Base-by-base conservation (phyloP, 139 green algal species). In the Edaphochlamys debaryana region DNA sequence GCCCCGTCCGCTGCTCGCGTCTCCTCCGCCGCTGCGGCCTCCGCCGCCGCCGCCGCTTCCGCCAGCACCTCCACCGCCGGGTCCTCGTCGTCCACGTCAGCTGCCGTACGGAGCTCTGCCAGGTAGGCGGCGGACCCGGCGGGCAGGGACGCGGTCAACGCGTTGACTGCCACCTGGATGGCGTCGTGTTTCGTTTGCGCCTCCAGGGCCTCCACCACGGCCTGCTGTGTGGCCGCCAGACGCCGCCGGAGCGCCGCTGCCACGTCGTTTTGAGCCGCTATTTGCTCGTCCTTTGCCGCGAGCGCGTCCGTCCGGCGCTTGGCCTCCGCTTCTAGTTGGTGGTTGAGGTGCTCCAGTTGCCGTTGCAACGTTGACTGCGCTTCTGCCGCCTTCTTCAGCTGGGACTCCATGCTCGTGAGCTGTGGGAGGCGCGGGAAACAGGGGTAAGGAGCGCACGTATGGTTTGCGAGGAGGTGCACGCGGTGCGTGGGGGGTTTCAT, bases 161-260 rank as follows among this genome's bases (percentile, higher is more conserved):
- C 86, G 1, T 37, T 22, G 9, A 85, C 13, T 4, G 68, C 74
- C 29, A 86, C 79, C 19, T 60, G 42, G 11, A 89, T 34, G 1
- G 70, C 72, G 64, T 89, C 85, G 34, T 86, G 50, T 54, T 86
- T 86, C 34, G 69, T 89, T 25, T 64, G 42, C 4, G 80, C 86
- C 22, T 79, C 72, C 6, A 90, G 67, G 15, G 86, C 86, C 13
- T 85, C 79, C 60, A 87, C 23, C 22, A 79, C 38, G 23, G 69
- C 73, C 4, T n/a, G 5, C 37, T 72, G 71, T 27, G 84, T 66
- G 6, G 68, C 67, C 67, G 72, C 85, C 50, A 89, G 56, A 5
- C 85, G 70, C 30, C 34, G 37, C 73, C 85, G 42, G 40, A 89
- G 41, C 32, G 27, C 63, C n/a, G 64, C 80, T 17, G 76, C 58